Conservation (phyloP, 441 rosid genomes). For the Mallotus japonicus region DNA sequence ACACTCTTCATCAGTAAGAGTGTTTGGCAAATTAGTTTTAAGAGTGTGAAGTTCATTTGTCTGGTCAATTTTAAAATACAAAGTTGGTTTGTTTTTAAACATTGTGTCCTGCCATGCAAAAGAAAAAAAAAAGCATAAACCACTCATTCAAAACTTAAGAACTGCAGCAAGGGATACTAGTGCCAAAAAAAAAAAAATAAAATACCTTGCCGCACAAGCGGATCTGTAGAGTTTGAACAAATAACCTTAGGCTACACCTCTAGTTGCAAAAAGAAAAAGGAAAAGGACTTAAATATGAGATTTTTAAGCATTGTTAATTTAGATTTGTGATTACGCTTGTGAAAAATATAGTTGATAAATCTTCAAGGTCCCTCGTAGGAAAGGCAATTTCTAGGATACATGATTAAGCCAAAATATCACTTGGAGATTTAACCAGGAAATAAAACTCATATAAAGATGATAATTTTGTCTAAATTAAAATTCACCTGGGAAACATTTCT, state of each 20-base stretch:
- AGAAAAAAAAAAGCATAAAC: neutral
- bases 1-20: neutral
- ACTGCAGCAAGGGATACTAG: neutral
- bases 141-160: neutral
- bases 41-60: neutral
- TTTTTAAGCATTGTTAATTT: neutral
- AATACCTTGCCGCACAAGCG: neutral
- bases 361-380: neutral
- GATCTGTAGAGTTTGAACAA: neutral
- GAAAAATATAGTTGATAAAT: too few species aligned
- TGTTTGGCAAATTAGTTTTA: neutral
- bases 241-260: neutral
- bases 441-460: neutral
- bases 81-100: neutral
- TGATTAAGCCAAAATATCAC: neutral
- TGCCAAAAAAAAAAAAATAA: neutral
- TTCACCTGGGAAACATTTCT: constrained; percentile 53
- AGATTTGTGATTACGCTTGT: neutral
- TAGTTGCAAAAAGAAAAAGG: neutral
- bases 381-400: neutral
- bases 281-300: too few species aligned
- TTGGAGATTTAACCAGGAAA: neutral
- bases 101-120: neutral
- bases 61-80: neutral
- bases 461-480: constrained; percentile 9